Conservation (phyloP, 2,329 filamentous ascomycete genomes). For the Aspergillus ochraceus region DNA sequence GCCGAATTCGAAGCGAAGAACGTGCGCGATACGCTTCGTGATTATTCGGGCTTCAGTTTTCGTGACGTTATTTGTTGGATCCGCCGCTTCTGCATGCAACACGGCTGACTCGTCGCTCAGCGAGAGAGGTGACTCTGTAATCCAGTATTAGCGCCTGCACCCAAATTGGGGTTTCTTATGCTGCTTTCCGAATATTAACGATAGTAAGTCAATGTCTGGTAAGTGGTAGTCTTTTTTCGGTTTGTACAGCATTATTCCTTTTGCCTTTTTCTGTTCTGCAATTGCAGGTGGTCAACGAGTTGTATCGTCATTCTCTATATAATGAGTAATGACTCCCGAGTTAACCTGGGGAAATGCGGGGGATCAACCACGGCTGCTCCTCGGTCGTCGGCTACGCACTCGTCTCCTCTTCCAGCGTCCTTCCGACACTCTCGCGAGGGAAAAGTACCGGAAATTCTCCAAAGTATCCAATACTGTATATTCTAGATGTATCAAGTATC, state of each 20-base stretch:
- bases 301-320: too few species aligned
- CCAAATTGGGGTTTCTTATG: not conserved
- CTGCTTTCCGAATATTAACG: constrained; percentile 11
- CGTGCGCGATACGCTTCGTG: constrained; percentile 55
- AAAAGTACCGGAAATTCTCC: not conserved
- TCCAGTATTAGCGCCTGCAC: not conserved
- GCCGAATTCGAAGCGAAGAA: constrained; percentile 55
- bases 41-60: constrained; percentile 52
- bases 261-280: not conserved
- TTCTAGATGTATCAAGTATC: not conserved
- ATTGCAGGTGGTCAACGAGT: too few species aligned
- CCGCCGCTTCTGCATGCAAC: constrained; percentile 58
- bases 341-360: not conserved
- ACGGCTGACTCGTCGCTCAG: constrained; percentile 47
- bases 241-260: constrained; percentile 13
- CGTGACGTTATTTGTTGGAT: constrained; percentile 56
- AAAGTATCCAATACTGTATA: not conserved
- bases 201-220: constrained; percentile 14
- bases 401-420: not conserved
- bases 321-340: too few species aligned
- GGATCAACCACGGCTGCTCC: not conserved
- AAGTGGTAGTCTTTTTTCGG: constrained; percentile 15
- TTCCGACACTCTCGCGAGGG: not conserved
- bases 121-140: constrained; percentile 10
- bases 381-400: not conserved